A percentile compares a stretch with the other conserved stretches of the same genome.
Evolutionary conservation across 345 rosid genomes (phyloP).

Genomic region (Boechera divaricarpa): DNA sequence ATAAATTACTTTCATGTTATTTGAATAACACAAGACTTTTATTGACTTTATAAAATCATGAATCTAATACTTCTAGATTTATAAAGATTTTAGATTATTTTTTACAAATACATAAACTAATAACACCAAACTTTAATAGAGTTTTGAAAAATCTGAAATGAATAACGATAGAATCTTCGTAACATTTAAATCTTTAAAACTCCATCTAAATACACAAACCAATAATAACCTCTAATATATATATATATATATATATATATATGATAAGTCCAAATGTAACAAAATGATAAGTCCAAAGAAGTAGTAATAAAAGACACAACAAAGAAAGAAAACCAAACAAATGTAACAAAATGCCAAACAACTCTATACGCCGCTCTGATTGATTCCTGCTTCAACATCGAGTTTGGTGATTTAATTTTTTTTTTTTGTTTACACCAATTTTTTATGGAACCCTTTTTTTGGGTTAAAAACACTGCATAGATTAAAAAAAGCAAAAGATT

Average conservation of each 20-base stretch:
- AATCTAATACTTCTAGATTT: no score
- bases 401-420: constrained; percentile 4
- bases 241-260: not conserved
- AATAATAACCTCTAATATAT: no score
- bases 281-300: not conserved
- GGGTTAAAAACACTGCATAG: not conserved
- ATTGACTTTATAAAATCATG: no score
- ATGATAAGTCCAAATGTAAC: not conserved
- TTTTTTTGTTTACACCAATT: not conserved
- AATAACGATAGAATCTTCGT: no score
- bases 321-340: not conserved
- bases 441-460: not conserved
- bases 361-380: not conserved
- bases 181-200: no score
- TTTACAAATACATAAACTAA: no score
- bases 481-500: not conserved
- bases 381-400: not conserved
- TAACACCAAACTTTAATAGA: no score
- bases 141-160: no score
- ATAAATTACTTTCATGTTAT: no score
- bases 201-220: no score
- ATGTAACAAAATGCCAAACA: constrained; percentile 1
- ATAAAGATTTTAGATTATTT: no score
- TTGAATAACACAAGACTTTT: no score
- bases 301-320: not conserved